Evolutionary conservation across 257 asterid genomes (phyloP).

Genomic region (Thymus mandschuricus): DNA sequence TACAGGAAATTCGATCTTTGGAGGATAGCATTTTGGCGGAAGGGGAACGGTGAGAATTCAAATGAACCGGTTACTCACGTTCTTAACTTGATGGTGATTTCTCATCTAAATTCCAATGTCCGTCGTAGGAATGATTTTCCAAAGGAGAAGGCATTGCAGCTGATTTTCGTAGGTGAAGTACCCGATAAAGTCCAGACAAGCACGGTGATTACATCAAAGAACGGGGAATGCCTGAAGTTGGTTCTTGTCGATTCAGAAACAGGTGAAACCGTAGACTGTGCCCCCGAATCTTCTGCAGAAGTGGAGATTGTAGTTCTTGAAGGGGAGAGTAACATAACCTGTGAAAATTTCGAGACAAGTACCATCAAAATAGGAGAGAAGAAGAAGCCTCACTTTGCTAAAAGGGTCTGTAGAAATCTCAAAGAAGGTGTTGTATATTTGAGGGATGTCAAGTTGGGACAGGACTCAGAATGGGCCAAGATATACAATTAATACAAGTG

Average conservation of each 20-base stretch:
- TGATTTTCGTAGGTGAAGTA: no score
- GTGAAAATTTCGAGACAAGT: constrained; percentile 37
- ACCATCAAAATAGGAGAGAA: constrained; percentile 42
- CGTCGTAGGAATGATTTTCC: background rate
- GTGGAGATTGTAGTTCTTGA: constrained; percentile 50
- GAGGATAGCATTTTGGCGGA: constrained; percentile 18
- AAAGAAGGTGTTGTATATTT: constrained; percentile 41
- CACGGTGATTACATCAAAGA: no score
- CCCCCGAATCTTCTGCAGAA: constrained; percentile 44
- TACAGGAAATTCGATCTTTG: constrained; percentile 41
- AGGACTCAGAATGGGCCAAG: constrained; percentile 41
- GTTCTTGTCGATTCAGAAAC: constrained; percentile 16
- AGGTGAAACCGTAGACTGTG: background rate
- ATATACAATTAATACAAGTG: constrained; percentile 35
- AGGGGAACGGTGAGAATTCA: constrained; percentile 44
- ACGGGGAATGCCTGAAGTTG: no score
- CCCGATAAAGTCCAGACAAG: no score
- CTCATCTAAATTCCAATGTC: no score
- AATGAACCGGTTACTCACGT: background rate
- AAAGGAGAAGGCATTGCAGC: no score
- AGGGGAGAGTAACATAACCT: constrained; percentile 30
- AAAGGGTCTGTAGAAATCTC: constrained; percentile 30
- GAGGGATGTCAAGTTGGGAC: constrained; percentile 41
- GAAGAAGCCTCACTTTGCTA: constrained; percentile 46
- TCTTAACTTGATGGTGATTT: background rate